These are phyloP conservation scores for Erysimum cheiranthoides DNA, from an alignment of 345 rosid genomes.

Conservation along the genomic window DNA sequence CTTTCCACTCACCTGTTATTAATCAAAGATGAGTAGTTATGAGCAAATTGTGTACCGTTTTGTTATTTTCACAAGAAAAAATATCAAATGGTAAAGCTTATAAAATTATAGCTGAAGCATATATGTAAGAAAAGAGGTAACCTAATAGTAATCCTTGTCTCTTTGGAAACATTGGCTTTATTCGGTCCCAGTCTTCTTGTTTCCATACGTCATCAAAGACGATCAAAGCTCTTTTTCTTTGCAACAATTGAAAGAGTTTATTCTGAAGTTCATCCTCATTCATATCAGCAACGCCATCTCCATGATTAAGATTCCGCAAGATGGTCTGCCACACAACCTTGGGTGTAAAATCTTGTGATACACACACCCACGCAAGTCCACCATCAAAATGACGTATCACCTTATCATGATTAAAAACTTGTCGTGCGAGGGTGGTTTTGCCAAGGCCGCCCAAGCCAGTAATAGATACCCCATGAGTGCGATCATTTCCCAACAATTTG, in stretches of 20 bases:
- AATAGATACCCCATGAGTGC: slow-evolving; percentile 39
- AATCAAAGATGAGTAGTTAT: too few species aligned
- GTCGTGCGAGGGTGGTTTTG: slow-evolving; percentile 53
- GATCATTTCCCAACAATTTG: not conserved
- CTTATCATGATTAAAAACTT: slow-evolving; percentile 29
- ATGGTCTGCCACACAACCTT: slow-evolving; percentile 46
- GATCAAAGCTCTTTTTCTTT: slow-evolving; percentile 42
- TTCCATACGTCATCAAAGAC: slow-evolving; percentile 57
- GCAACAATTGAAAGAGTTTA: slow-evolving; percentile 21
- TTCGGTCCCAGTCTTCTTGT: slow-evolving; percentile 39
- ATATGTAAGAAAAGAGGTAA: too few species aligned
- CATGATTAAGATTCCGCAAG: slow-evolving; percentile 29
- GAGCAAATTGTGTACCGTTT: too few species aligned
- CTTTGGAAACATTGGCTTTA: slow-evolving; percentile 42
- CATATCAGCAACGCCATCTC: not conserved
- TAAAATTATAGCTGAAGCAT: not conserved
- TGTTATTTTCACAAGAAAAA: too few species aligned
- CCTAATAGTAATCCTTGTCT: not conserved
- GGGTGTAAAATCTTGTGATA: slow-evolving; percentile 47
- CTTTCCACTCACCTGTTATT: slow-evolving; percentile 37
- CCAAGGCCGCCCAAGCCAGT: slow-evolving; percentile 67
- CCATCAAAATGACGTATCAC: slow-evolving; percentile 34
- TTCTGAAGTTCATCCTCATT: slow-evolving; percentile 32
- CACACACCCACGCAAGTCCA: slow-evolving; percentile 46
- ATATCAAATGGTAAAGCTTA: too few species aligned